A percentile compares a stretch with the other conserved stretches of the same genome.
Conservation (phyloP, 306 rosid species). For the Dryas drummondii region DNA sequence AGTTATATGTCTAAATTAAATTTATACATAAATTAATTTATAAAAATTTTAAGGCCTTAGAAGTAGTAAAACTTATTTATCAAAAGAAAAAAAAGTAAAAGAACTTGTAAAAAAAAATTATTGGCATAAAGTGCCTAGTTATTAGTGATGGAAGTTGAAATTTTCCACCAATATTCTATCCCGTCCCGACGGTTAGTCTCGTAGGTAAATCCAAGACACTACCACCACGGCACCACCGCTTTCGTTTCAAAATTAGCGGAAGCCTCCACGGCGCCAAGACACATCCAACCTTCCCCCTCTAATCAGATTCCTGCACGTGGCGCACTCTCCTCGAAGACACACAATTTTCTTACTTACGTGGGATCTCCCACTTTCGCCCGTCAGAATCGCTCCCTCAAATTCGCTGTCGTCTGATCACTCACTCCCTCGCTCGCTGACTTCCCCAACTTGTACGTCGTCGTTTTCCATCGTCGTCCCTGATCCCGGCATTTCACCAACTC, state of each 20-base stretch:
- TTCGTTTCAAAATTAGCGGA: constrained; percentile 26
- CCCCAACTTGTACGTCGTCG: constrained; percentile 46
- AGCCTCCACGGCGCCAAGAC: constrained; percentile 50
- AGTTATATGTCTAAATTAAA: too few relatives aligned
- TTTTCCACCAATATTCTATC: too few relatives aligned
- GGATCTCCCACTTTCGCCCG: constrained; percentile 48
- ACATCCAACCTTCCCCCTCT: constrained; percentile 28
- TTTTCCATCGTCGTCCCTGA: constrained; percentile 34
- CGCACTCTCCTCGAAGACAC: constrained; percentile 30
- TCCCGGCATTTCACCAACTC: constrained; percentile 11
- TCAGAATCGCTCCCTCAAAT: constrained; percentile 28
- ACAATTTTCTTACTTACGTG: constrained; percentile 43
- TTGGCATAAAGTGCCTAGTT: too few relatives aligned
- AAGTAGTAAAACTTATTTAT: too few relatives aligned
- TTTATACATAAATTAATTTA: too few relatives aligned
- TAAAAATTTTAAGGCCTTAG: too few relatives aligned
- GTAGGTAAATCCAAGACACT: neutral
- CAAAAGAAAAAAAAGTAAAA: too few relatives aligned
- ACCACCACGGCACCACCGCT: neutral
- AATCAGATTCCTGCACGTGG: constrained; percentile 39
- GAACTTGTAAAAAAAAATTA: too few relatives aligned
- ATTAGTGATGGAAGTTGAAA: too few relatives aligned
- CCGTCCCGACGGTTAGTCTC: too few relatives aligned
- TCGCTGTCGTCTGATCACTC: constrained; percentile 20
- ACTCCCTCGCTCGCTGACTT: constrained; percentile 13